Evolutionary conservation across 2,329 filamentous ascomycete species (phyloP), one percentile per base, ranked within the genome.

Genomic region (Biscogniauxia sp.): DNA sequence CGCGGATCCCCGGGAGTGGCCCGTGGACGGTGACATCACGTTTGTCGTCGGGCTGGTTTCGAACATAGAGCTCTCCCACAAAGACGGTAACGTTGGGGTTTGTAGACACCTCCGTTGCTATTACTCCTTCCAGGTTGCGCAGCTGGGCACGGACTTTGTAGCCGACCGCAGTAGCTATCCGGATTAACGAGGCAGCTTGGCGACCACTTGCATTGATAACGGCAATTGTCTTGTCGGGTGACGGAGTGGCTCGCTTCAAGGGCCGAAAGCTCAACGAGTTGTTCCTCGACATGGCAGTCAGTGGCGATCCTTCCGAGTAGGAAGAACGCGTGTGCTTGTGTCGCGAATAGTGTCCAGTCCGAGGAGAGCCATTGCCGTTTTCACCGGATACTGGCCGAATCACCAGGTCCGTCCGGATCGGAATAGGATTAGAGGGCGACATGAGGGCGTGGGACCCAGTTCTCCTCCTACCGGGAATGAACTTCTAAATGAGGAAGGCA

Each of bases 121-220:
- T 92, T 55, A 97, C 85, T 58, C 92, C 92, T 71, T 95, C 91
- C 64, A 90, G 85, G 70, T 92, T 94, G 72, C 93, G 87, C 75
- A 98, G 84, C 79, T 98, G 95, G 28, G 93, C 95, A 72, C 92
- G 91, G 60, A 99, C 94, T 75, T 89, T 87, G 81, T 95, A 98
- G 67, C 95, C 95, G 59, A 98, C 89, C 62, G 95, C 95, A 52
- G 92, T 92, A 60, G 94, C 94, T 73, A 97, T 93, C 68, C 95
- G 90, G 70, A 97, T 95, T 72, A 99, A 88, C 61, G 93, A 97
- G 61, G 94, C 94, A 66, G 94, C 93, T 82, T 99, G 95, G 70
- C 95, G 91, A 72, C 95, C 95, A 75, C 92, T 94, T 74, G 92
- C 92, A 79, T 98, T 98, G 79, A 98, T 93, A 73, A 97, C 89